Evolutionary conservation across 2,329 filamentous ascomycete species (phyloP), one percentile per base, ranked within the genome.

Genomic region (Lachnellula subtilissima): DNA sequence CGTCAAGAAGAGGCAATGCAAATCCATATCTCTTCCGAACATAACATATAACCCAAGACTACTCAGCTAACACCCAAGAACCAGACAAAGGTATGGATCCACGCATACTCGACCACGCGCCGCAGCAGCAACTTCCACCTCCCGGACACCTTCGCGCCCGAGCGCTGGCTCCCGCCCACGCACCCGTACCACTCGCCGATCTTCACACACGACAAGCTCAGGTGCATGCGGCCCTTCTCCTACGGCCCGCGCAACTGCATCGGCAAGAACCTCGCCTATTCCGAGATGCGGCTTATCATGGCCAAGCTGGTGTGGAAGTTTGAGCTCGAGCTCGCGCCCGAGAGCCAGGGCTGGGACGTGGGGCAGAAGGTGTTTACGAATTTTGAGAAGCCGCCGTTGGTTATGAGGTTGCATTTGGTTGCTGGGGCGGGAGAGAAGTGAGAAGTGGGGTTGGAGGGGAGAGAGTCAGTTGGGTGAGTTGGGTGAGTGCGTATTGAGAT

Each of bases 121-220:
- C 11, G 36, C 11, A 39, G 36, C 15, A 14, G n/a, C 32, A 53
- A 59, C 53, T 61, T 61, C 40, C 36, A 35, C 7, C 36, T 55
- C 28, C 42, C 58, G 0, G n/a, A 60, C 14, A 36, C 47, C 37
- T 60, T 58, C 23, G 48, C 42, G 0, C 56, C 53, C 2, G 53
- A 61, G 23, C 61, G 72, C 0, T 75, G 73, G 72, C 74, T 32
- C 57, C 36, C 36, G 4, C 2, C 5, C 15, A 14, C 9, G 9
- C 36, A 39, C 15, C 36, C 36, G 11, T 39, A 39, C 15, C 37
- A 50, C 6, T 22, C 48, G 28, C 17, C 45, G 9, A 39, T 19
- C 19, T 56, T 52, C 42, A 39, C 43, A 22, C 36, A 49, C 19
- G 56, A 58, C 37, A 48, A 50, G 22, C 32, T 36, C 15, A 28